phyloP scores from a whole-genome alignment of 306 rosid genomes.

The Rubus parviflorus region DNA sequence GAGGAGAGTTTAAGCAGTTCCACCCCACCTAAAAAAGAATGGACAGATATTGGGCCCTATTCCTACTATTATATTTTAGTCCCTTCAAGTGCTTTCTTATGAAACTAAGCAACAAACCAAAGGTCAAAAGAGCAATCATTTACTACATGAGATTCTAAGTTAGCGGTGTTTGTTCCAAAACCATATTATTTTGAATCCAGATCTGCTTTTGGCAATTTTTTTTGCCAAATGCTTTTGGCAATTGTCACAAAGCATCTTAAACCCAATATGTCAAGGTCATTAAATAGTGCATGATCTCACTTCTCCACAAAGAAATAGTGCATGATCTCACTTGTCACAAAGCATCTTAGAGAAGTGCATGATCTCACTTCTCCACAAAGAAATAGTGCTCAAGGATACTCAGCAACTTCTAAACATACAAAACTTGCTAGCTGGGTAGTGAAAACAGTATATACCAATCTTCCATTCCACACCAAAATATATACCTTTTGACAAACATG shows the following conservation, averaged over 20 bases:
- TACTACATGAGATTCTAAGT: slow-evolving; percentile 31
- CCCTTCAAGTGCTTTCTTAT: slow-evolving; percentile 27
- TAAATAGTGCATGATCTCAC: slow-evolving; percentile 22
- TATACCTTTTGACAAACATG: slow-evolving; percentile 33
- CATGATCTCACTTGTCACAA: slow-evolving; percentile 17
- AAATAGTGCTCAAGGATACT: slow-evolving; percentile 7
- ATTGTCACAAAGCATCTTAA: slow-evolving; percentile 18
- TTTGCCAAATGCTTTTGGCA: too few species aligned
- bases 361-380: slow-evolving; percentile 17
- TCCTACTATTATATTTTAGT: slow-evolving; percentile 13
- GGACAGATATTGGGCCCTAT: background rate
- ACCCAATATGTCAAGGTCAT: background rate
- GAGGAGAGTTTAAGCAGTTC: slow-evolving; percentile 14
- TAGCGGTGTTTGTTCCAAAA: slow-evolving; percentile 26
- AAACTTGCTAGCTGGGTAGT: slow-evolving; percentile 7
- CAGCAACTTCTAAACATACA: background rate
- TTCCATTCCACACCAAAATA: slow-evolving; percentile 15
- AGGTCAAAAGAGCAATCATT: slow-evolving; percentile 33
- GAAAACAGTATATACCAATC: slow-evolving; percentile 31
- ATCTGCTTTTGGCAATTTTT: background rate
- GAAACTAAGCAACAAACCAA: slow-evolving; percentile 26
- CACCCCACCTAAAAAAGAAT: slow-evolving; percentile 9
- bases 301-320: slow-evolving; percentile 6
- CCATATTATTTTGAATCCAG: slow-evolving; percentile 15
- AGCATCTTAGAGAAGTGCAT: slow-evolving; percentile 21